Conservation (phyloP, 345 rosid genomes). For the Murraya koenigii region DNA sequence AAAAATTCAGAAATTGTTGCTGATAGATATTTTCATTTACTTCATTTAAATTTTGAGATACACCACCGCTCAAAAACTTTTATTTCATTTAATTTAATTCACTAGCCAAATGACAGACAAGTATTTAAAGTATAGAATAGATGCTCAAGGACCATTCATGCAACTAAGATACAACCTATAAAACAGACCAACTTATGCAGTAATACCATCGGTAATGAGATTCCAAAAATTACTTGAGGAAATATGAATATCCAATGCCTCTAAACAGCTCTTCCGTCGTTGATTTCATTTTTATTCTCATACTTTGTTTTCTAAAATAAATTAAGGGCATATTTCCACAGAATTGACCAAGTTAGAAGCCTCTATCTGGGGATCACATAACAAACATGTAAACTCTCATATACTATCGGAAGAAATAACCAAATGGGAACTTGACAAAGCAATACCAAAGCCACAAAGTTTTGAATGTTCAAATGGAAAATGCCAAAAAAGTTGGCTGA, state of each 20-base stretch:
- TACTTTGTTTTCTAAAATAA: neutral
- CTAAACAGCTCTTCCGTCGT: neutral
- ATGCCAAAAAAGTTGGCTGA: neutral
- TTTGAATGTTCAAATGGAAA: slow-evolving; percentile 6
- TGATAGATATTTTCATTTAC: neutral
- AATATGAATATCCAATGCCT: neutral
- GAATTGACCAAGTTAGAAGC: neutral
- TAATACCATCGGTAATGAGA: neutral
- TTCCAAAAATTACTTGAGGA: neutral
- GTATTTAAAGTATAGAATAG: neutral
- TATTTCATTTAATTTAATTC: neutral
- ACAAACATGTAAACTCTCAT: neutral
- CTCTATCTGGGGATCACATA: neutral
- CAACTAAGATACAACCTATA: neutral
- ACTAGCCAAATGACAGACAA: neutral
- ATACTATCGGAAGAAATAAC: neutral
- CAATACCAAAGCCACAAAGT: neutral
- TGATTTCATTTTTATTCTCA: neutral
- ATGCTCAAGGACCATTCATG: neutral
- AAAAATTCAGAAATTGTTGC: neutral
- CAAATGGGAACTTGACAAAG: neutral
- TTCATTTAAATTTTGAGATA: neutral
- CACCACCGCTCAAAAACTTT: neutral
- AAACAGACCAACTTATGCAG: neutral
- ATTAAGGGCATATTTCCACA: neutral